A percentile compares a stretch with the other conserved stretches of the same genome.
phyloP scores from a whole-genome alignment of 2,329 filamentous ascomycete genomes.

The Ceratocystis albifundus region DNA sequence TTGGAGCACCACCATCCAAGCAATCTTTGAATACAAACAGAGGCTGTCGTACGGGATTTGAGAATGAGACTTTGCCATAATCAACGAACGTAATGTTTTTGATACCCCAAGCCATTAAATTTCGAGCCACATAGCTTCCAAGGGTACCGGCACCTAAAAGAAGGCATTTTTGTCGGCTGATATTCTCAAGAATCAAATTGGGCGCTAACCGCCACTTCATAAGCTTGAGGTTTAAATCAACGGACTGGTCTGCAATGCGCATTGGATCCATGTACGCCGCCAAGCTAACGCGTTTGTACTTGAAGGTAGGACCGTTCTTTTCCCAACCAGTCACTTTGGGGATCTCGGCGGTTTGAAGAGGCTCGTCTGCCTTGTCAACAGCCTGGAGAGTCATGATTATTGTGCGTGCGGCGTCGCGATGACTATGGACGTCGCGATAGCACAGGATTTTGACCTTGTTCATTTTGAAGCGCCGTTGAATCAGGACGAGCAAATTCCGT shows the following conservation, averaged over 20 bases:
- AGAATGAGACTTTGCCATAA: conserved; percentile 85
- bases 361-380: neutral
- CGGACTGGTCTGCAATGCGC: conserved; percentile 79
- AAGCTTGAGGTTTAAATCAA: conserved; percentile 90
- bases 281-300: conserved; percentile 66
- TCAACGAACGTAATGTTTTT: conserved; percentile 92
- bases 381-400: conserved; percentile 56
- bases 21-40: conserved; percentile 88
- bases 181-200: conserved; percentile 70
- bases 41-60: conserved; percentile 90
- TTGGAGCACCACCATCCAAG: conserved; percentile 68
- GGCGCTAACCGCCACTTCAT: conserved; percentile 99
- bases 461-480: conserved; percentile 70
- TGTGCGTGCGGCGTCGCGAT: conserved; percentile 69
- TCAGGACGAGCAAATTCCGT: conserved; percentile 73
- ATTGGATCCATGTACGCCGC: conserved; percentile 88
- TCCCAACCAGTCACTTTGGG: conserved; percentile 96
- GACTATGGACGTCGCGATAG: conserved; percentile 72
- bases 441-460: conserved; percentile 72
- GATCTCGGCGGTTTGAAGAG: conserved; percentile 40
- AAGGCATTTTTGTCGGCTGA: conserved; percentile 82
- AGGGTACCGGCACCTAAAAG: conserved; percentile 86
- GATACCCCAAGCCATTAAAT: conserved; percentile 90
- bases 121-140: conserved; percentile 85
- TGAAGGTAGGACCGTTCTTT: conserved; percentile 57